Evolutionary conservation across 2,329 filamentous ascomycete genomes (phyloP).

Genomic region (Penicillium paneum): DNA sequence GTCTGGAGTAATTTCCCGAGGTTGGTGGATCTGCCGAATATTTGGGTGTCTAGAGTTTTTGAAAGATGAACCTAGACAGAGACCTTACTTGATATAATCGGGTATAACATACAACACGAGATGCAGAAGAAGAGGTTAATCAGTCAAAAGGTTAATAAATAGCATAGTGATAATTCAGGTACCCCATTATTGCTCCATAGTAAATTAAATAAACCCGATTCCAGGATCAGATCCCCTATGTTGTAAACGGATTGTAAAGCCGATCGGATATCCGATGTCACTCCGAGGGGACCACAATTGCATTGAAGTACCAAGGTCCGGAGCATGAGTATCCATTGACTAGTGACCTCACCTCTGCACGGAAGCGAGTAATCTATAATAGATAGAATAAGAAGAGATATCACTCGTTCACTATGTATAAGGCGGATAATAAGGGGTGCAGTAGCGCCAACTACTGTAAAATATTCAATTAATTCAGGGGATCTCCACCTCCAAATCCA

Average conservation of each 20-base stretch:
- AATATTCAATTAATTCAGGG: neutral
- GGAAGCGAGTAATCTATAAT: too few relatives aligned
- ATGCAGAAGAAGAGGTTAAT: neutral
- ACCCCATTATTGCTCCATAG: neutral
- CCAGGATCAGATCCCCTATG: neutral
- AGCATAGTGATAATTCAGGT: neutral
- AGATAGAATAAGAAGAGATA: too few relatives aligned
- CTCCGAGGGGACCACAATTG: too few relatives aligned
- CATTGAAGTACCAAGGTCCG: too few relatives aligned
- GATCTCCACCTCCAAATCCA: conserved; percentile 3
- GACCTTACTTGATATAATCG: neutral
- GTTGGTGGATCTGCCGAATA: neutral
- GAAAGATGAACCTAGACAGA: neutral
- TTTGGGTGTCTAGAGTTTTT: neutral
- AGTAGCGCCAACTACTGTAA: neutral
- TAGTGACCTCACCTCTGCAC: too few relatives aligned
- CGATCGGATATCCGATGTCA: neutral
- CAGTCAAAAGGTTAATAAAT: neutral
- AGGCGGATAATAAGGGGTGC: neutral
- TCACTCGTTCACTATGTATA: neutral
- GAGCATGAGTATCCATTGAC: too few relatives aligned
- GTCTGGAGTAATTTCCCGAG: neutral
- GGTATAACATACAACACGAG: too few relatives aligned
- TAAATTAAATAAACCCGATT: neutral
- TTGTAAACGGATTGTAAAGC: neutral